Evolutionary conservation across 2,329 filamentous ascomycete species (phyloP), one percentile per base, ranked within the genome.

Genomic region (Lomentospora prolificans): DNA sequence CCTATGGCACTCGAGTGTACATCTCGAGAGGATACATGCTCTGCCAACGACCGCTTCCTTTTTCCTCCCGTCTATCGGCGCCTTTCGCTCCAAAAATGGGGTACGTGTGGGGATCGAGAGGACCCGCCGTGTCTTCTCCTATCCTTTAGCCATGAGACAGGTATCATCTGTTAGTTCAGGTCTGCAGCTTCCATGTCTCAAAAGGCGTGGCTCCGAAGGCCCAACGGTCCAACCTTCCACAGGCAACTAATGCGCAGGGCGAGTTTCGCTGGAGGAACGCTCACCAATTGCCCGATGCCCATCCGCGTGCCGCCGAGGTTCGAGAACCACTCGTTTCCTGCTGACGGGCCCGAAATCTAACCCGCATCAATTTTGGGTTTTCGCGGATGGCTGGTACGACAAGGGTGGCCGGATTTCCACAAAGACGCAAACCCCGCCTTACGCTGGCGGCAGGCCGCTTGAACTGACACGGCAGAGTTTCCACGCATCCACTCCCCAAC

Each of bases 311-410:
- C 17, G 44, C 24, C 22, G 22, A 48, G 12, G 17, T 22, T 48
- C 10, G 44, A 48, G 44, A 48, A 22, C 44, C 44, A 48, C 44
- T 48, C 44, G 22, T 48, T 48, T 48, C 10, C 22, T 25, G 44
- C 44, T 48, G 44, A 48, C 44, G 24, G 44, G 44, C 44, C 44
- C 44, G 22, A 48, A 22, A 48, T 48, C 44, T 48, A 48, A 48
- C 44, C 44, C 22, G 44, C 44, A 48, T n/a, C 44, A 8, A 3
- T n/a, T 48, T 48, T 48, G 44, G 44, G 44, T n/a, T 48, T 48
- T 48, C 17, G 44, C 17, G 44, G 44, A 17, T 48, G 30, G 30
- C 30, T 33, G 30, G 30, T 33, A 12, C 30, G 30, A 7, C 30
- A 33, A 33, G 30, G 30, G 30, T 6, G 30, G 12, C 6, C 6